These are phyloP conservation scores for Gossypium lobatum DNA, from an alignment of 441 rosid genomes.

Conservation along the genomic window DNA sequence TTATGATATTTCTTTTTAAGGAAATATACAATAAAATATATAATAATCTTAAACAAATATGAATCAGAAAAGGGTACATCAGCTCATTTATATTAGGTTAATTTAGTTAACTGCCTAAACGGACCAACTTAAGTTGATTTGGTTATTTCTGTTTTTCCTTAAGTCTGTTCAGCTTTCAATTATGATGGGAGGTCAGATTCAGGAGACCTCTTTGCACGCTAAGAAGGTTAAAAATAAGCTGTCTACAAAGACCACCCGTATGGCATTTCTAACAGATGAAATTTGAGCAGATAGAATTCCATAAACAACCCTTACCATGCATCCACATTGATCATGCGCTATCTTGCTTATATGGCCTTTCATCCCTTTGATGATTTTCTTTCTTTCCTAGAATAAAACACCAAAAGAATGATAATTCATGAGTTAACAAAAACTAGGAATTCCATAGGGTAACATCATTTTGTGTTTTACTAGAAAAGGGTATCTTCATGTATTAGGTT, in stretches of 20 bases:
- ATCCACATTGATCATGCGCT: slow-evolving; percentile 71
- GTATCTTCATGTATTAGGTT: background rate
- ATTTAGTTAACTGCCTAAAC: background rate
- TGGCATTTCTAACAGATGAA: background rate
- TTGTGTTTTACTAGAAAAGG: background rate
- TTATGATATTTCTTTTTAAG: background rate
- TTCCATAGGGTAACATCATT: background rate
- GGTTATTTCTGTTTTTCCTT: background rate
- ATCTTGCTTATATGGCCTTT: slow-evolving; percentile 58
- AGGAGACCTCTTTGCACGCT: background rate
- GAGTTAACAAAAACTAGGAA: background rate
- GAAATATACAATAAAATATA: background rate
- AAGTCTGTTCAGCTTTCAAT: background rate
- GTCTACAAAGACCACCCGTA: background rate
- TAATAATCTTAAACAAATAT: background rate
- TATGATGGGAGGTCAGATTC: background rate
- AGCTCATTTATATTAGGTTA: background rate
- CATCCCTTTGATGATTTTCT: slow-evolving; percentile 83
- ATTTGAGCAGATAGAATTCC: slow-evolving; percentile 1
- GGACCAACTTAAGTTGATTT: background rate
- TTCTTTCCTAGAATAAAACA: slow-evolving; percentile 62
- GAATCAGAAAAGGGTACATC: background rate
- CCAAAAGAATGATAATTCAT: background rate
- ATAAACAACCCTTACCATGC: slow-evolving; percentile 48
- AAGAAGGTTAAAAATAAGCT: background rate